phyloP scores from a whole-genome alignment of 305 asterid genomes.

The Solanum hybrid region DNA sequence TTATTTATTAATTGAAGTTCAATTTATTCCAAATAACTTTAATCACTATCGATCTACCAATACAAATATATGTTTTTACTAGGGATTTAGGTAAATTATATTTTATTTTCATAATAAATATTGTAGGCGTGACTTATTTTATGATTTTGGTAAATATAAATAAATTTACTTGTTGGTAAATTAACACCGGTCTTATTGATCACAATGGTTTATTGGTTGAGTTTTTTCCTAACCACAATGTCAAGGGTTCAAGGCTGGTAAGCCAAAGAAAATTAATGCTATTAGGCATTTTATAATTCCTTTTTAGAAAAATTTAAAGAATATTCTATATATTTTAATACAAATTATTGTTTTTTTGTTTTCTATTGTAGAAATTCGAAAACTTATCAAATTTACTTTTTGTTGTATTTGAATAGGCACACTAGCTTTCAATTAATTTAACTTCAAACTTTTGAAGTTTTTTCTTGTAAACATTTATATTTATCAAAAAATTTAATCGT shows the following conservation, averaged over 20 bases:
- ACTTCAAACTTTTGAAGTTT: neutral
- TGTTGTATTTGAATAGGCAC: neutral
- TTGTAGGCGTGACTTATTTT: neutral
- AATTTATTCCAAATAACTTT: neutral
- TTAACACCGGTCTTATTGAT: neutral
- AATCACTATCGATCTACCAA: neutral
- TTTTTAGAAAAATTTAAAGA: too few species aligned
- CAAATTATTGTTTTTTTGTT: neutral
- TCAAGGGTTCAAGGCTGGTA: neutral
- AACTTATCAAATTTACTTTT: too few species aligned
- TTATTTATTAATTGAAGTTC: neutral
- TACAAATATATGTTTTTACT: too few species aligned
- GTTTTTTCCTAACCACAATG: neutral
- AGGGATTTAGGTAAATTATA: neutral
- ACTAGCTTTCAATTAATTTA: neutral
- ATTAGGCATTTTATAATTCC: neutral
- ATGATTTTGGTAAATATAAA: neutral
- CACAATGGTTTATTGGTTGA: neutral
- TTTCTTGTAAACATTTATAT: neutral
- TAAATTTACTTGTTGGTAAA: neutral
- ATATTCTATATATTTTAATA: too few species aligned
- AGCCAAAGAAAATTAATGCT: neutral
- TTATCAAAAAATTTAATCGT: too few species aligned
- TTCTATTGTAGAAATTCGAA: neutral
- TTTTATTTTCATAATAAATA: too few species aligned